These are phyloP conservation scores for Spongospora subterranea DNA, from an alignment of 208 protist genomes.

Conservation along the genomic window DNA sequence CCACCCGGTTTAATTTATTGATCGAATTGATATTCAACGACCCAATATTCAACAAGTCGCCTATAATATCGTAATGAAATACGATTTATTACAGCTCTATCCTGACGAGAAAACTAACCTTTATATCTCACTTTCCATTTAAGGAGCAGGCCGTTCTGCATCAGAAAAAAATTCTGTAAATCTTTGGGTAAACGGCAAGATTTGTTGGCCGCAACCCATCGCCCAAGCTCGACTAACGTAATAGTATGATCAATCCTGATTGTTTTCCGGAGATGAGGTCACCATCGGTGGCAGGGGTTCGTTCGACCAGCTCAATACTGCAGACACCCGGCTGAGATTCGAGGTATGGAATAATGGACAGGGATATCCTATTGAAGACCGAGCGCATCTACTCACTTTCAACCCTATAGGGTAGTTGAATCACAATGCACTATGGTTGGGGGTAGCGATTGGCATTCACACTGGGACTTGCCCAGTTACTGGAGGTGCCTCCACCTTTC, in stretches of 20 bases:
- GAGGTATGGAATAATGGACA: conserved; percentile 4
- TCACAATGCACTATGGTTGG: too few species aligned
- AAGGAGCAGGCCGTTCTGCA: conserved; percentile 45
- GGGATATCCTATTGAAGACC: background rate
- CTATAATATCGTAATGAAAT: background rate
- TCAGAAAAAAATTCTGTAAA: conserved; percentile 40
- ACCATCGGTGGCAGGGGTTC: background rate
- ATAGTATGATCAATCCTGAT: background rate
- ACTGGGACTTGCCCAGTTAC: too few species aligned
- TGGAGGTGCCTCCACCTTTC: too few species aligned
- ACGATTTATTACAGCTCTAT: background rate
- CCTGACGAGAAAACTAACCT: background rate
- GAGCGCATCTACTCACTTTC: too few species aligned
- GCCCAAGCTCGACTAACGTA: background rate
- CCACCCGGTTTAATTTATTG: background rate
- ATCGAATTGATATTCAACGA: conserved; percentile 18
- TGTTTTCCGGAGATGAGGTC: background rate
- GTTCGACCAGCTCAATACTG: background rate
- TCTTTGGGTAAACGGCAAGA: background rate
- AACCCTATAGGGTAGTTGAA: too few species aligned
- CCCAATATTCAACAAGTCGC: conserved; percentile 20
- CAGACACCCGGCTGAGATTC: background rate
- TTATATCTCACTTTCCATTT: conserved; percentile 42
- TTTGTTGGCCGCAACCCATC: background rate
- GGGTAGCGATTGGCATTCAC: too few species aligned